Evolutionary conservation across 495 filamentous ascomycete genomes (phyloP), one percentile per base, ranked within the genome.

Genomic region (Aspergillus sparsus): DNA sequence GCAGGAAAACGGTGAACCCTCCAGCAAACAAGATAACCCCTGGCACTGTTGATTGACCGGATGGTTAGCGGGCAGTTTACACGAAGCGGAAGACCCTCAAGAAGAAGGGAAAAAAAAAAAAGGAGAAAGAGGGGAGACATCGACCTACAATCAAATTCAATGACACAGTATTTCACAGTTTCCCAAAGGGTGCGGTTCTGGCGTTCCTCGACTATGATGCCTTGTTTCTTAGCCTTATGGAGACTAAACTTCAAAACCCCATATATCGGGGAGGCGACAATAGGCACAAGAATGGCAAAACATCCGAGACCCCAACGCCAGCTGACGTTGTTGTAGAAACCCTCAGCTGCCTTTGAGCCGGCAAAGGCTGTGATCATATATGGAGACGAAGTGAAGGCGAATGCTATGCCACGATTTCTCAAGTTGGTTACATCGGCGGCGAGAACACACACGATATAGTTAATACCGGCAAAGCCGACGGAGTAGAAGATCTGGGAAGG

Each of bases 241-340:
- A 80, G 72, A 66, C 87, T 83, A 49, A 71, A 61, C 51, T 72
- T 74, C 55, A 86, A 81, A 8, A 85, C 67, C 5, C 62, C 32
- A 18, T 70, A 68, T 8, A 87, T 67, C 3, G 85, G 85, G 7
- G 75, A 45, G 27, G 78, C 81, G 49, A 84, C 71, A 47, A 82
- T 52, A 1, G 84, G 85, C 1, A 80, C 74, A 61, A 87, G 73
- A 62, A 89, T 86, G 59, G 77, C 71, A 62, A 85, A 86, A 27
- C 75, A 73, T 36, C 85, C 85, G 61, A 82, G 87, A 5, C 74
- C 80, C 87, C 86, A 89, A 58, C 83, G 73, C 74, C 79, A 89
- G 37, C 76, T 77, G 13, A 77, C 69, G 12, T 81, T 78, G 21
- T 81, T 70, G 63, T 80, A 83, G 16, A 12, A 45, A 6, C 10